Conservation (phyloP, 2,329 filamentous ascomycete species). For the Fusarium falciforme region DNA sequence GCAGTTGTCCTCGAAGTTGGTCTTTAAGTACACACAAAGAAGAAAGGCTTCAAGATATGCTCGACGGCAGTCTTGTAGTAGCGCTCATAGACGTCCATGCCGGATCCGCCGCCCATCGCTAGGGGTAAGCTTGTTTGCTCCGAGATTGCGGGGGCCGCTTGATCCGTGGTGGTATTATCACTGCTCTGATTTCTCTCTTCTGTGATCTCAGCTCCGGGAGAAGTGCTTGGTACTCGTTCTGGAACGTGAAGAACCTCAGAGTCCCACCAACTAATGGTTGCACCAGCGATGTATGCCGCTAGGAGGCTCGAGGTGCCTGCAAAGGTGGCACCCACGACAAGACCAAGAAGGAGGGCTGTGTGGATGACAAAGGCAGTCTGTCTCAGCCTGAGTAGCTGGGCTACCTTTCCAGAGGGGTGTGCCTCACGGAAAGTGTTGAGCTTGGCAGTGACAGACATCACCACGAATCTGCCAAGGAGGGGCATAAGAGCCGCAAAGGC, state of each 20-base stretch:
- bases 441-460: slow-evolving; percentile 53
- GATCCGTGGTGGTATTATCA: neutral
- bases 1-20: accelerated
- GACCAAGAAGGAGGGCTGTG: slow-evolving; percentile 59
- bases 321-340: slow-evolving; percentile 65
- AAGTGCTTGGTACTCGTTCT: neutral
- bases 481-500: slow-evolving; percentile 63
- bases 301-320: slow-evolving; percentile 73
- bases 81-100: slow-evolving; percentile 16
- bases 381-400: slow-evolving; percentile 40
- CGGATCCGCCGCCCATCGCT: slow-evolving; percentile 2
- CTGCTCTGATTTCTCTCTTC: neutral
- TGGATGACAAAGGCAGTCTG: slow-evolving; percentile 59
- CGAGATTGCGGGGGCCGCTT: neutral
- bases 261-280: slow-evolving; percentile 70
- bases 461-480: slow-evolving; percentile 57
- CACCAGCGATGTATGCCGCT: slow-evolving; percentile 72
- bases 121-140: neutral
- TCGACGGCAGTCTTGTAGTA: slow-evolving; percentile 54
- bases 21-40: slow-evolving; percentile 67
- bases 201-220: neutral
- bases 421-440: slow-evolving; percentile 48
- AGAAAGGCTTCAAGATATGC: slow-evolving; percentile 74
- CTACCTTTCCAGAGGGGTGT: slow-evolving; percentile 33
- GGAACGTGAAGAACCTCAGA: slow-evolving; percentile 45